Base-by-base conservation (phyloP, 2,329 filamentous ascomycete genomes). In the Parascedosporium putredinis region DNA sequence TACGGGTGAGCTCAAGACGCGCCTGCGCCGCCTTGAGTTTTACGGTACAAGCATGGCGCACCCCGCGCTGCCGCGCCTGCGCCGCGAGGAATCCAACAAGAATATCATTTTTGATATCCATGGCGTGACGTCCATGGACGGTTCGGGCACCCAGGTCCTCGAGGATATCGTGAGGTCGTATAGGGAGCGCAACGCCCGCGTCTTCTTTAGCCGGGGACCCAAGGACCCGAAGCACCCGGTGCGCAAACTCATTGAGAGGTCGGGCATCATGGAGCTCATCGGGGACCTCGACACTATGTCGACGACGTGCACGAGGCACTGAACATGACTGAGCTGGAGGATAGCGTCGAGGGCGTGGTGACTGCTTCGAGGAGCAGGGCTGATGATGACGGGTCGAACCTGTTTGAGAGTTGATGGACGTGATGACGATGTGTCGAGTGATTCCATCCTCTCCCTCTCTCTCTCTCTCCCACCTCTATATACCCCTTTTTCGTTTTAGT, bases 71-170 rank as follows among this genome's bases (percentile, higher is more conserved):
- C 93, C 93, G 1, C 78, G 86, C 2, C 74, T 95, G 12, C 78
- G 90, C 4, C 72, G 76, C 23, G 77, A 81, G n/a, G 84, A 91
- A 53, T 83, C 87, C 59, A 96, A 96, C 63, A 79, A 82, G 57
- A 96, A 95, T 61, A 75, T 98, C 64, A 89, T 98, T 54, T 97
- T 98, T 60, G 93, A 98, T 62, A 89, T 97, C 6, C 91, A 97
- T 58, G 93, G 93, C n/a, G 93, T 98, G 3, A 95, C 90, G 0
- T 86, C 85, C 24, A 82, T 98, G 58, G 93, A 98, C 62, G 93
- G 89, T 5, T 95, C 89, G 0, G 93, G 91, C 1, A 86, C 88
- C 0, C 93, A 97, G 67, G 91, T 97, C 1, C 72, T 98, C 2
- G 78, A 80, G 44, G 93, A 97, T 66, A 97, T 97, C 56, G 88